These are phyloP conservation scores for Huntiella bhutanensis DNA, from an alignment of 2,329 filamentous ascomycete genomes.

Conservation along the genomic window DNA sequence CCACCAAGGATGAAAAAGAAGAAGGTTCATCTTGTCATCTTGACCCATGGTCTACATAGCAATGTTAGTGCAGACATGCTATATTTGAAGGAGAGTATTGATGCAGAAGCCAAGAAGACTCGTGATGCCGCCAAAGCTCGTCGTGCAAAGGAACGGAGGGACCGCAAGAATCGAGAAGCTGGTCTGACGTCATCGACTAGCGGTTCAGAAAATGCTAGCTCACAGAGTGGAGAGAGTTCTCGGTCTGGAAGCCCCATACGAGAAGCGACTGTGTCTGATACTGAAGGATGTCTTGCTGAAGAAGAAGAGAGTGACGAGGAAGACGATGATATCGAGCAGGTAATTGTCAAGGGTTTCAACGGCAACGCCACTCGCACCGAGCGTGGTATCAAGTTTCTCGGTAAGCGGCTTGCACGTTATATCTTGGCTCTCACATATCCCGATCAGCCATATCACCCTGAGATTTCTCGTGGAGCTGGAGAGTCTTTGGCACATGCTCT, in stretches of 20 bases:
- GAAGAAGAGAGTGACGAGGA: slow-evolving; percentile 22
- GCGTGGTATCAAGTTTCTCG: slow-evolving; percentile 88
- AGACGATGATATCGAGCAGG: slow-evolving; percentile 58
- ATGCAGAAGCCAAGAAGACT: slow-evolving; percentile 58
- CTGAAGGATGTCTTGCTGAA: background rate
- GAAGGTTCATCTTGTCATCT: slow-evolving; percentile 73
- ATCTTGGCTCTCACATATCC: slow-evolving; percentile 81
- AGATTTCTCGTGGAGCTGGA: slow-evolving; percentile 27
- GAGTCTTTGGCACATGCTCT: slow-evolving; percentile 24
- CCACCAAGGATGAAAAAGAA: slow-evolving; percentile 35
- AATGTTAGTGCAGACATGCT: slow-evolving; percentile 94
- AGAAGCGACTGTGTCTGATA: slow-evolving; percentile 1
- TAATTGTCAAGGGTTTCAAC: slow-evolving; percentile 75
- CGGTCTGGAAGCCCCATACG: slow-evolving; percentile 10
- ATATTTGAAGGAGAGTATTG: slow-evolving; percentile 92
- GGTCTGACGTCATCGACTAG: background rate
- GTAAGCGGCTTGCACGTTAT: slow-evolving; percentile 83
- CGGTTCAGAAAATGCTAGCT: background rate
- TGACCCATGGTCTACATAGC: slow-evolving; percentile 90
- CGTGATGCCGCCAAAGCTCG: slow-evolving; percentile 48
- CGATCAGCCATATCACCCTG: slow-evolving; percentile 71
- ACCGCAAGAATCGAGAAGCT: slow-evolving; percentile 8
- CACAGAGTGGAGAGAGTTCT: slow-evolving; percentile 1
- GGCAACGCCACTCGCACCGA: slow-evolving; percentile 86
- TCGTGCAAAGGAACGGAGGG: slow-evolving; percentile 29